Conservation (phyloP, 2,329 filamentous ascomycete genomes). For the Chalaropsis ovoidea region DNA sequence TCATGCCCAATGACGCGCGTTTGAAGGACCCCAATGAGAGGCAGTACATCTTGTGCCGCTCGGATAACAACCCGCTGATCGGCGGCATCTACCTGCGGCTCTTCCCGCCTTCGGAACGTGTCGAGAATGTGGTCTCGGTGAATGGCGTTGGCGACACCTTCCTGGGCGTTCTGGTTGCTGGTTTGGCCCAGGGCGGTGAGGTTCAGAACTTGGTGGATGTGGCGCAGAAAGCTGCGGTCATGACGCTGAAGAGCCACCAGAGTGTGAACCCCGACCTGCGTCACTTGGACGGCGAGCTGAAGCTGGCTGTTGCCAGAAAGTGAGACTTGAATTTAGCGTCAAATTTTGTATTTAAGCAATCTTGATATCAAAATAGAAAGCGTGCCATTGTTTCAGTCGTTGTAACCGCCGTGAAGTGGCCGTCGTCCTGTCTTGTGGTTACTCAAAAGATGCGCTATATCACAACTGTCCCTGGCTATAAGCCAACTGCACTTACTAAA, state of each 20-base stretch:
- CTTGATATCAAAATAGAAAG: neutral
- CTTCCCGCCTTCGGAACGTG: constrained; percentile 55
- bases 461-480: neutral
- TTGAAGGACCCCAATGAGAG: constrained; percentile 53
- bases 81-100: constrained; percentile 75
- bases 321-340: neutral
- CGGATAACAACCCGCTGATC: constrained; percentile 42
- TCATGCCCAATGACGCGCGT: constrained; percentile 57
- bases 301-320: constrained; percentile 26
- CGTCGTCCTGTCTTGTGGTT: neutral
- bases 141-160: constrained; percentile 95
- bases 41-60: constrained; percentile 61
- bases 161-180: constrained; percentile 72
- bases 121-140: constrained; percentile 62
- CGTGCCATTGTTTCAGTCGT: neutral
- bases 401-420: no score
- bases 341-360: neutral
- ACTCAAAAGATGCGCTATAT: neutral
- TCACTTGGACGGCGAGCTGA: constrained; percentile 37
- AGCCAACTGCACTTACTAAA: neutral
- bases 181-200: constrained; percentile 51
- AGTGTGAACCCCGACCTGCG: constrained; percentile 55
- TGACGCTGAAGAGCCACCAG: constrained; percentile 65
- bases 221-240: constrained; percentile 69
- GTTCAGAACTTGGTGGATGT: constrained; percentile 58